Evolutionary conservation across 108 stramenopile species (phyloP).

Genomic region (Nitzschia palea): DNA sequence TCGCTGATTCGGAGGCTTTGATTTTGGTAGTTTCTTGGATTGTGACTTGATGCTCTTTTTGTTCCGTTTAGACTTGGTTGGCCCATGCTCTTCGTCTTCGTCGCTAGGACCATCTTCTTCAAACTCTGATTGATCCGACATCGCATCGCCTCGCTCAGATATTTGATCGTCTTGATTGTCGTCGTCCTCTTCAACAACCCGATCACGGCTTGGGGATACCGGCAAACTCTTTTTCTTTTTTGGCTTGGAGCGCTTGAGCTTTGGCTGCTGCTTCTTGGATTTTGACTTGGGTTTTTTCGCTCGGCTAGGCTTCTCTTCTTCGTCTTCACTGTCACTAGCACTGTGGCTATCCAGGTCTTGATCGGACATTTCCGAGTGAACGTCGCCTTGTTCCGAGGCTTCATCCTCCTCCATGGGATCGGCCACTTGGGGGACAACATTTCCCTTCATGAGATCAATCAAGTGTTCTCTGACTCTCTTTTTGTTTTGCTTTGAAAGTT

Average conservation of each 20-base stretch:
- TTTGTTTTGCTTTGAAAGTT: slow-evolving; percentile 18
- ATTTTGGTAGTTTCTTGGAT: slow-evolving; percentile 42
- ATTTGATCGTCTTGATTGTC: slow-evolving; percentile 1
- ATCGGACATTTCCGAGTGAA: no score
- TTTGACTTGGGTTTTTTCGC: background rate
- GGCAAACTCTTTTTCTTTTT: background rate
- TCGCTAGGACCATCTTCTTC: background rate
- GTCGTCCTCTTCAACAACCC: background rate
- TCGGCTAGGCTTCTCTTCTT: background rate
- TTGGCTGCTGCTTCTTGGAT: no score
- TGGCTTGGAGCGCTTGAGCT: no score
- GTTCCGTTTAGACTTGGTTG: slow-evolving; percentile 4
- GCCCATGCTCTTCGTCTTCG: slow-evolving; percentile 9
- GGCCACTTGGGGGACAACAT: slow-evolving; percentile 6
- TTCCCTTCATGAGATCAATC: slow-evolving; percentile 18
- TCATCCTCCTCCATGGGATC: no score
- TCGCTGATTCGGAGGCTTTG: slow-evolving; percentile 38
- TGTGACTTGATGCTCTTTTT: slow-evolving; percentile 1
- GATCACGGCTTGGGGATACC: background rate
- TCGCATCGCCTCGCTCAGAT: slow-evolving; percentile 6
- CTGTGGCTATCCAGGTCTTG: no score
- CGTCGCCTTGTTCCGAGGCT: background rate
- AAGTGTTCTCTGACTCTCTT: slow-evolving; percentile 28
- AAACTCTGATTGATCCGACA: background rate
- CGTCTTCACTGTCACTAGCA: background rate